These are phyloP conservation scores for Noccaea caerulescens DNA, from an alignment of 345 rosid species.

Conservation along the genomic window DNA sequence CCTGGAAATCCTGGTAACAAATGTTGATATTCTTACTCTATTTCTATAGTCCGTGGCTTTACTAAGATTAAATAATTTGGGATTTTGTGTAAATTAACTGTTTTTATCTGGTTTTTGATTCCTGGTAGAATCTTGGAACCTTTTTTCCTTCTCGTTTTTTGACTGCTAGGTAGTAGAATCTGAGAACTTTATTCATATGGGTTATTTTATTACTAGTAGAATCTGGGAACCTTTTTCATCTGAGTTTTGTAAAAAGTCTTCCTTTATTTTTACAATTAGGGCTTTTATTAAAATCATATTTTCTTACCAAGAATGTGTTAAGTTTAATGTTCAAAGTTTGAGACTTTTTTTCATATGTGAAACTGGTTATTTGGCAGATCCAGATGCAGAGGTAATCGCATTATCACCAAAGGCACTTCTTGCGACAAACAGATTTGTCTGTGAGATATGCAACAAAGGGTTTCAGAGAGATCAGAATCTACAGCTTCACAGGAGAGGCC, in stretches of 20 bases:
- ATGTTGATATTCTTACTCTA: neutral
- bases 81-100: slow-evolving; percentile 9
- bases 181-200: neutral
- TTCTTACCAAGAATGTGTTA: neutral
- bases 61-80: neutral
- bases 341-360: neutral
- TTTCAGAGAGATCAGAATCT: slow-evolving; percentile 96
- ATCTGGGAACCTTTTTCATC: slow-evolving; percentile 4
- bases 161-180: neutral
- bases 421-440: slow-evolving; percentile 85
- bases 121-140: slow-evolving; percentile 1
- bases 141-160: slow-evolving; percentile 1
- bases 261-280: slow-evolving; percentile 21
- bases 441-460: slow-evolving; percentile 97
- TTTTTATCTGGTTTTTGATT: slow-evolving; percentile 1
- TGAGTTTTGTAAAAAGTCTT: slow-evolving; percentile 1
- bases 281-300: slow-evolving; percentile 20
- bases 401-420: slow-evolving; percentile 81
- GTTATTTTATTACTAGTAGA: slow-evolving; percentile 1
- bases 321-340: neutral
- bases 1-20: slow-evolving; percentile 89
- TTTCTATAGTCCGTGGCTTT: neutral
- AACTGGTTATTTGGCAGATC: slow-evolving; percentile 55
- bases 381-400: slow-evolving; percentile 90
- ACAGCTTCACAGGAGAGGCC: slow-evolving; percentile 95